Evolutionary conservation across 352 stramenopile species (phyloP).

Genomic region (Halophytophthora batemanensis): DNA sequence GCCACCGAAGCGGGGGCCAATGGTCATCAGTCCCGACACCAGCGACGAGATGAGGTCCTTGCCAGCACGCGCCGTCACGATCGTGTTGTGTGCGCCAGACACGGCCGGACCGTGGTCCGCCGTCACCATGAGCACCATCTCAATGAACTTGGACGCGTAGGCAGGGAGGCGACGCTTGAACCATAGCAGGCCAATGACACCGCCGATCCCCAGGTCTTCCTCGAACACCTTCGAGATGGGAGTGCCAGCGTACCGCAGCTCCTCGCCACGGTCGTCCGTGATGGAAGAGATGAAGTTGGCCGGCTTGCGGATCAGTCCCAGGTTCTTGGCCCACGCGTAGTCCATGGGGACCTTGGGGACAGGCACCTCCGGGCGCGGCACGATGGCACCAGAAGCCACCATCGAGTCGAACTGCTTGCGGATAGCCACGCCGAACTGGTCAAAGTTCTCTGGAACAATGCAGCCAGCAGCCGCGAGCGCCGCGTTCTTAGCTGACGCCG

Average conservation of each 20-base stretch:
- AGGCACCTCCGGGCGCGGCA: constrained; percentile 85
- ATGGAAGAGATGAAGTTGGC: constrained; percentile 98
- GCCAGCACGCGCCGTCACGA: constrained; percentile 91
- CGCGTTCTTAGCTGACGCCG: constrained; percentile 92
- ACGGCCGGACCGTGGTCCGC: constrained; percentile 96
- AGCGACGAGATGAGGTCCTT: constrained; percentile 97
- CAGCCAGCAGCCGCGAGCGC: constrained; percentile 88
- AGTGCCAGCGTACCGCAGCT: constrained; percentile 94
- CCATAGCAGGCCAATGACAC: constrained; percentile 94
- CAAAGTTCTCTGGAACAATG: constrained; percentile 93
- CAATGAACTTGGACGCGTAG: constrained; percentile 95
- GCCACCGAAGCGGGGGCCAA: constrained; percentile 95
- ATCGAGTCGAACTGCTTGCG: constrained; percentile 88
- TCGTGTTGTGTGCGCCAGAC: constrained; percentile 96
- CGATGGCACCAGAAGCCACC: constrained; percentile 72
- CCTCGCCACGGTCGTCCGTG: constrained; percentile 96
- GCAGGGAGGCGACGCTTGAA: constrained; percentile 91
- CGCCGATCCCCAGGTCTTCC: constrained; percentile 92
- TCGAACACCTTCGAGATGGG: constrained; percentile 95
- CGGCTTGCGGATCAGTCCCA: constrained; percentile 95
- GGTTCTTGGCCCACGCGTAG: constrained; percentile 95
- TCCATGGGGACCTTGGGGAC: constrained; percentile 96
- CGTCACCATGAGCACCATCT: constrained; percentile 98
- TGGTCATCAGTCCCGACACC: constrained; percentile 94
- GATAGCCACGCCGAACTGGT: constrained; percentile 93